A percentile compares a stretch with the other conserved stretches of the same genome.
phyloP scores from a whole-genome alignment of 1,139 yeast species.

The Debaryomyces sp. region DNA sequence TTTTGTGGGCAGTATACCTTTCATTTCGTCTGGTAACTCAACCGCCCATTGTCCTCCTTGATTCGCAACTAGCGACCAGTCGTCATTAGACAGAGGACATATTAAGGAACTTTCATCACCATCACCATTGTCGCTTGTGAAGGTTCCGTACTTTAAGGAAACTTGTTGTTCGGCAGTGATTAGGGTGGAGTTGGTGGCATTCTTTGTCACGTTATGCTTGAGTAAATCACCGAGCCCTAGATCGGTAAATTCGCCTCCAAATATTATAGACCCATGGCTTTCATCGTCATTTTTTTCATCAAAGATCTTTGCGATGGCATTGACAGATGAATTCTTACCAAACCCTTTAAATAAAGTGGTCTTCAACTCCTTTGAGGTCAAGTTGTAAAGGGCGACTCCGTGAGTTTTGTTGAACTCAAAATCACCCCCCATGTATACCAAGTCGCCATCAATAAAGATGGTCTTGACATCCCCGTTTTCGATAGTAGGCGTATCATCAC shows the following conservation, averaged over 20 bases:
- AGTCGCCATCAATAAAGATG: constrained; percentile 45
- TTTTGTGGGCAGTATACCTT: constrained; percentile 67
- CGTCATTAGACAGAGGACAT: constrained; percentile 56
- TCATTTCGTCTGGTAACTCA: constrained; percentile 54
- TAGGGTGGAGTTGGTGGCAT: constrained; percentile 35
- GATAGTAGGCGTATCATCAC: constrained; percentile 27
- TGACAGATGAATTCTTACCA: constrained; percentile 57
- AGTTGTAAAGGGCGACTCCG: constrained; percentile 71
- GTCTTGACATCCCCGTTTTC: constrained; percentile 57
- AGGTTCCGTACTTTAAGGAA: constrained; percentile 62
- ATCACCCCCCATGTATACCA: constrained; percentile 81
- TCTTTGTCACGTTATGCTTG: constrained; percentile 30
- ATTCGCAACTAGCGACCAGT: constrained; percentile 60
- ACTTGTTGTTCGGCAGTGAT: constrained; percentile 67
- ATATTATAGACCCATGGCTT: constrained; percentile 54
- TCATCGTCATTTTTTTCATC: constrained; percentile 31
- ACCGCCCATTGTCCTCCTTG: constrained; percentile 73
- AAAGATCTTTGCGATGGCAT: constrained; percentile 61
- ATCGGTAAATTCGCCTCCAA: constrained; percentile 76
- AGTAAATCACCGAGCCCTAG: constrained; percentile 58
- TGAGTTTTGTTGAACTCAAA: constrained; percentile 57
- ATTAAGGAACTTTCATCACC: constrained; percentile 42
- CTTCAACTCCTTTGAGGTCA: constrained; percentile 40
- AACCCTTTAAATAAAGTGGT: constrained; percentile 80
- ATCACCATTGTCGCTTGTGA: constrained; percentile 55